A percentile compares a stretch with the other conserved stretches of the same genome.
Evolutionary conservation across 768 basidiomycete species (phyloP).

Genomic region (Tylopilus rubrobrunneus): DNA sequence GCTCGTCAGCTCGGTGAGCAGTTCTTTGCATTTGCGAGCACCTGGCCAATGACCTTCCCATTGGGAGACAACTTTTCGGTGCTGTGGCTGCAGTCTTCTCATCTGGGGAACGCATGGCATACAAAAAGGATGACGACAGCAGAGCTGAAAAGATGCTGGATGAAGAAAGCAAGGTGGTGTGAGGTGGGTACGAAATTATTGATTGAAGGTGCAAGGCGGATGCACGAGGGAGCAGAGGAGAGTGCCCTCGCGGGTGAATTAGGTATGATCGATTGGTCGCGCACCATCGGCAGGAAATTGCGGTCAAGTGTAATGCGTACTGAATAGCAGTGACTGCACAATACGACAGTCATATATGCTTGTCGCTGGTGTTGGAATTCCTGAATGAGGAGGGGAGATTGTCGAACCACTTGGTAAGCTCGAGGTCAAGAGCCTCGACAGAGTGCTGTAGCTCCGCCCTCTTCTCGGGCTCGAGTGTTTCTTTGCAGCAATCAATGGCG

Average conservation of each 20-base stretch:
- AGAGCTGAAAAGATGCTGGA: constrained; percentile 86
- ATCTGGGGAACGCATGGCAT: constrained; percentile 81
- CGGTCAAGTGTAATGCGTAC: constrained; percentile 84
- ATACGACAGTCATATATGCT: constrained; percentile 84
- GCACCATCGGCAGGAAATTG: constrained; percentile 78
- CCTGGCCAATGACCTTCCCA: constrained; percentile 91
- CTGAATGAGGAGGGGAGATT: constrained; percentile 73
- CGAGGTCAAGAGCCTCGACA: constrained; percentile 74
- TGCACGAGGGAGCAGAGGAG: constrained; percentile 80
- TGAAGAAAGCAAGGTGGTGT: constrained; percentile 85
- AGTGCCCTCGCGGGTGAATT: constrained; percentile 79
- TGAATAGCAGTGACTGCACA: constrained; percentile 88
- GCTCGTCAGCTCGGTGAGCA: constrained; percentile 64
- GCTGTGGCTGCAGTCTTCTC: constrained; percentile 60
- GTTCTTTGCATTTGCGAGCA: constrained; percentile 80
- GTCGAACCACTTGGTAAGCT: constrained; percentile 81
- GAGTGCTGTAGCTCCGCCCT: constrained; percentile 71
- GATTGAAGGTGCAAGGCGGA: constrained; percentile 80
- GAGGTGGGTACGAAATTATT: constrained; percentile 80
- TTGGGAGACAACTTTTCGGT: constrained; percentile 62
- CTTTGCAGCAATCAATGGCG: constrained; percentile 72
- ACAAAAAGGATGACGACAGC: constrained; percentile 85
- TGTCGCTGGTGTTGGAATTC: constrained; percentile 65
- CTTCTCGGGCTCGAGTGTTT: constrained; percentile 68
- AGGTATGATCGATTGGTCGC: constrained; percentile 62